Conservation (phyloP, 768 basidiomycete species). For the Boletus rufocinnamomeus region DNA sequence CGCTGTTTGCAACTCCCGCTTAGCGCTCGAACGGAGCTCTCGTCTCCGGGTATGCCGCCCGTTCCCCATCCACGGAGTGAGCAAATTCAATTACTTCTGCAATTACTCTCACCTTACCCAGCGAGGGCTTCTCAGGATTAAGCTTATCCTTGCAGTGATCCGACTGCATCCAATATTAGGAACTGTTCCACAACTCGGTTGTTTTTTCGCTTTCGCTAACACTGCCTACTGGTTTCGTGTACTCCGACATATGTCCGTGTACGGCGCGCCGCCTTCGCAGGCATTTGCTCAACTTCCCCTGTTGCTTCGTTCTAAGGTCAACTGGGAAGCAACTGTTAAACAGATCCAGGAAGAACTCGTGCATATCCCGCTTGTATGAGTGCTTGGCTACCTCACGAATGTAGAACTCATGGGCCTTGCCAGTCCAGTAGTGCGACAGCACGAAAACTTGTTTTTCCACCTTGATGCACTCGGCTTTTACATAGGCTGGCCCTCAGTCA, state of each 20-base stretch:
- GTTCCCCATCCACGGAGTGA: neutral
- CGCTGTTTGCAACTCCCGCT: neutral
- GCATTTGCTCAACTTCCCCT: too few relatives aligned
- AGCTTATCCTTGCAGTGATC: too few relatives aligned
- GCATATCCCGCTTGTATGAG: too few relatives aligned
- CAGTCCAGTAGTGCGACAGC: neutral
- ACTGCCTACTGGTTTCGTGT: neutral
- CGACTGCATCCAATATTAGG: neutral
- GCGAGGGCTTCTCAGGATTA: neutral
- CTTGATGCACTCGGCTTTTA: too few relatives aligned
- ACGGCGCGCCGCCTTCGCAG: too few relatives aligned
- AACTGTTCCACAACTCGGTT: neutral
- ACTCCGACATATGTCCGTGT: neutral
- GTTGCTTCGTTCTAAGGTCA: neutral
- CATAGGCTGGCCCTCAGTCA: neutral
- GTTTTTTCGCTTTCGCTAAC: neutral
- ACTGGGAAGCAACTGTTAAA: neutral
- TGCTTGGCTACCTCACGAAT: too few relatives aligned
- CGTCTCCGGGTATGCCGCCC: neutral
- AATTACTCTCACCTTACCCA: neutral
- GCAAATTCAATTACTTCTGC: neutral
- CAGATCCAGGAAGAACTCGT: neutral
- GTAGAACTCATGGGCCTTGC: neutral
- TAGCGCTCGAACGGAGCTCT: neutral
- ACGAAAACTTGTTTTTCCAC: neutral